Conservation (phyloP, 2,329 filamentous ascomycete genomes). For the Onygena corvina region DNA sequence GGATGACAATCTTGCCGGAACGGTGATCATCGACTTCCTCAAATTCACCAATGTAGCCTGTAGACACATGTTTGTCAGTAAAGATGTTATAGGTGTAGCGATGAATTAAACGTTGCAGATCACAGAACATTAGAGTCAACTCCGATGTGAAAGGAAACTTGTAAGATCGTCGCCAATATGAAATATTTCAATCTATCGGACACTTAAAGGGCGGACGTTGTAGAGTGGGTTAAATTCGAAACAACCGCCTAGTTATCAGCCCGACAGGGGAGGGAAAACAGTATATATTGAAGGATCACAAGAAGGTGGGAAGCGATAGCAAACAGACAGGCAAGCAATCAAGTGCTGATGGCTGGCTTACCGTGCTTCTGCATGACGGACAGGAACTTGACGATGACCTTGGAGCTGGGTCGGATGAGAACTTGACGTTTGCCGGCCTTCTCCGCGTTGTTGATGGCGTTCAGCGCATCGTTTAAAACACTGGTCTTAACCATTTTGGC, state of each 20-base stretch:
- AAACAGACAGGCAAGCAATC: conserved; percentile 12
- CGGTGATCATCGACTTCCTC: conserved; percentile 99
- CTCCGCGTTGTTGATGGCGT: conserved; percentile 99
- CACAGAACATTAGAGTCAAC: conserved; percentile 42
- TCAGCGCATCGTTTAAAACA: conserved; percentile 98
- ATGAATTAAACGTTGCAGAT: conserved; percentile 87
- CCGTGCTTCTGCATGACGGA: conserved; percentile 99
- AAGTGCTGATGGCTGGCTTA: conserved; percentile 44
- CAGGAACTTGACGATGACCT: conserved; percentile 99
- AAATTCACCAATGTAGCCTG: conserved; percentile 98
- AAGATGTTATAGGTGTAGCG: conserved; percentile 59
- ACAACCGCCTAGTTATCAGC: conserved; percentile 99
- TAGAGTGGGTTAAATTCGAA: conserved; percentile 52
- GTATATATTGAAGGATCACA: conserved; percentile 1
- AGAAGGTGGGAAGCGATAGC: conserved; percentile 9
- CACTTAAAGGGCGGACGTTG: conserved; percentile 99
- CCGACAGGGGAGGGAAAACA: conserved; percentile 47
- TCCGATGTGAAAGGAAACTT: conserved; percentile 57
- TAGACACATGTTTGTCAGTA: conserved; percentile 40
- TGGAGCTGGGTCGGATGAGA: conserved; percentile 92
- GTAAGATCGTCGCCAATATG: conserved; percentile 73
- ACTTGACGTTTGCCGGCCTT: conserved; percentile 99
- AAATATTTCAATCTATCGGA: conserved; percentile 73
- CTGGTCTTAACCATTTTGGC: conserved; percentile 98
- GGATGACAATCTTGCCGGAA: conserved; percentile 98